A percentile compares a stretch with the other conserved stretches of the same genome.
These are phyloP conservation scores for Crithidia sp. DNA, from an alignment of 208 protist genomes.

Conservation along the genomic window DNA sequence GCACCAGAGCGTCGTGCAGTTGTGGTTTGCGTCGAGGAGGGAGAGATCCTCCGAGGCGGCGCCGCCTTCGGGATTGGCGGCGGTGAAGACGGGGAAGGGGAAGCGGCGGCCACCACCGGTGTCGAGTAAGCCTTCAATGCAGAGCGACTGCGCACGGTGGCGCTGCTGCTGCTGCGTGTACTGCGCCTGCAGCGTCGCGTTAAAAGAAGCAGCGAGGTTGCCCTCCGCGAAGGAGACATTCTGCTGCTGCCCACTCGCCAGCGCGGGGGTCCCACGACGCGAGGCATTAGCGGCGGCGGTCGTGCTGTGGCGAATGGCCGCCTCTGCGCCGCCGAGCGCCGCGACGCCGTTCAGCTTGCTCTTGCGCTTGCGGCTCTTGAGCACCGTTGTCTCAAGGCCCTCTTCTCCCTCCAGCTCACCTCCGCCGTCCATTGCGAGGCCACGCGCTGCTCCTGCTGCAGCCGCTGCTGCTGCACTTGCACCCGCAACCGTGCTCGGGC, in stretches of 20 bases:
- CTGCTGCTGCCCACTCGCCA: not conserved
- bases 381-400: not conserved
- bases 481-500: not conserved
- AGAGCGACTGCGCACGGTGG: not conserved
- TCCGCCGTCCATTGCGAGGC: not conserved
- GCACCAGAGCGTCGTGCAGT: constrained; percentile 61
- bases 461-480: not conserved
- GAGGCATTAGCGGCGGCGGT: constrained; percentile 4
- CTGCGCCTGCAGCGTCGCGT: not conserved
- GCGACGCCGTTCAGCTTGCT: constrained; percentile 5
- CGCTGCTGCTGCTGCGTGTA: not conserved
- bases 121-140: constrained; percentile 37
- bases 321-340: constrained; percentile 20
- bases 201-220: not conserved
- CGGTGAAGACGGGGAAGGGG: constrained; percentile 63
- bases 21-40: constrained; percentile 18
- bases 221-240: not conserved
- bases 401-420: constrained; percentile 10
- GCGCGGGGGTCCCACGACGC: not conserved
- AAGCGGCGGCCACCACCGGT: constrained; percentile 32
- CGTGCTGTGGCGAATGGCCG: not conserved
- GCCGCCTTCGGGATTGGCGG: not conserved
- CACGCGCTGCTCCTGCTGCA: not conserved
- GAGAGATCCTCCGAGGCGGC: constrained; percentile 5
- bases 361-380: not conserved